Percentiles rank a stretch among this genome's conserved stretches.
These are phyloP conservation scores for Quercus glauca DNA, from an alignment of 306 rosid genomes.

Conservation along the genomic window DNA sequence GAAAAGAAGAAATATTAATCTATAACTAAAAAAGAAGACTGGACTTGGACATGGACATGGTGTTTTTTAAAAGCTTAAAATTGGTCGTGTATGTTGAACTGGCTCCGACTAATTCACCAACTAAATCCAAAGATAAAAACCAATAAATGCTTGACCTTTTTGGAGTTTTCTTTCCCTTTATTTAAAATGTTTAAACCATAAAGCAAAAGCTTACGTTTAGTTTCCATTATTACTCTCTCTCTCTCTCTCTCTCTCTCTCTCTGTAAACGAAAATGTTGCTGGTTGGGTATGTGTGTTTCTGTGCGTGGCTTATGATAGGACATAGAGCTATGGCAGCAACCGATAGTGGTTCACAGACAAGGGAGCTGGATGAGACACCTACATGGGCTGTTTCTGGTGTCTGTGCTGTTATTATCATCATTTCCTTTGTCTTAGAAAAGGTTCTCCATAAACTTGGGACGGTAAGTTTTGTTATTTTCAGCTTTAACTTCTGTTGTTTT, in stretches of 20 bases:
- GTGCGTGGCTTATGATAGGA: conserved; percentile 21
- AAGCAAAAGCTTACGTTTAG: too few relatives aligned
- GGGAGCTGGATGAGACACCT: conserved; percentile 75
- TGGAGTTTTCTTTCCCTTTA: too few relatives aligned
- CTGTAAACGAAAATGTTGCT: neutral
- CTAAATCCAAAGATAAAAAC: neutral
- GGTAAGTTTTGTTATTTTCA: conserved; percentile 30
- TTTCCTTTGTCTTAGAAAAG: conserved; percentile 69
- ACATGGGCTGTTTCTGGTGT: conserved; percentile 95
- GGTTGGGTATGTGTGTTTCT: neutral
- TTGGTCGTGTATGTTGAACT: too few relatives aligned
- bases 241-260: neutral
- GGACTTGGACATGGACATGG: too few relatives aligned
- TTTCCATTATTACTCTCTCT: neutral
- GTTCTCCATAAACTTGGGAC: conserved; percentile 71
- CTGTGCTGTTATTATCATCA: conserved; percentile 67
- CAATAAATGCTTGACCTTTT: neutral
- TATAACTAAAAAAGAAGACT: too few relatives aligned
- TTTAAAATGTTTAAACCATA: neutral
- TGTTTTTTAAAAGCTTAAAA: too few relatives aligned
- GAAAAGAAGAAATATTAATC: too few relatives aligned
- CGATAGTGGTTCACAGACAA: conserved; percentile 24
- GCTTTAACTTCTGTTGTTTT: neutral
- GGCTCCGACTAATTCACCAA: too few relatives aligned
- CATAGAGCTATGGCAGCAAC: conserved; percentile 48